Conservation (phyloP, 768 basidiomycete genomes). For the Collybia nuda region DNA sequence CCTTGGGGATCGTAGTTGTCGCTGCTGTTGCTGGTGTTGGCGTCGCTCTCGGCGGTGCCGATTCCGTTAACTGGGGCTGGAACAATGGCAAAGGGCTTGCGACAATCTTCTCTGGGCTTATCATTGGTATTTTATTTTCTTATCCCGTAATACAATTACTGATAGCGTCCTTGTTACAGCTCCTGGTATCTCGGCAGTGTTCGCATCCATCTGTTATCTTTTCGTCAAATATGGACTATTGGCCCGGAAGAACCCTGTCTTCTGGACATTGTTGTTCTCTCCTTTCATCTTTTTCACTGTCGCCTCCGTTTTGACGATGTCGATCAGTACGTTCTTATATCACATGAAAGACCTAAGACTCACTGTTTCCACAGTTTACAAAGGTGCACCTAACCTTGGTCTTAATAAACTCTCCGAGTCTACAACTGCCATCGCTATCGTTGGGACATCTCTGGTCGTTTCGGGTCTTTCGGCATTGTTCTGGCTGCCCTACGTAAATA, state of each 20-base stretch:
- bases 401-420: conserved; percentile 13
- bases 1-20: conserved; percentile 10
- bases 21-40: conserved; percentile 24
- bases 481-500: conserved; percentile 23
- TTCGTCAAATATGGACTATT: conserved; percentile 25
- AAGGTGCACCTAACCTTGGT: conserved; percentile 22
- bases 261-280: conserved; percentile 21
- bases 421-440: conserved; percentile 19
- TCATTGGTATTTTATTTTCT: conserved; percentile 14
- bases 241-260: conserved; percentile 17
- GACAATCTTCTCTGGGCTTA: conserved; percentile 24
- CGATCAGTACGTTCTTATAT: conserved; percentile 15
- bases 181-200: conserved; percentile 19
- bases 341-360: not conserved
- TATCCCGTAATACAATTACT: not conserved
- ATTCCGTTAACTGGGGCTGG: conserved; percentile 26
- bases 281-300: conserved; percentile 27
- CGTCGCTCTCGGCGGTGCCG: conserved; percentile 20
- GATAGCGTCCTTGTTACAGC: conserved; percentile 2
- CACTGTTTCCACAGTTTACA: conserved; percentile 13
- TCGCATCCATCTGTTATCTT: conserved; percentile 18
- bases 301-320: conserved; percentile 22
- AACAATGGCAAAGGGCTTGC: conserved; percentile 24
- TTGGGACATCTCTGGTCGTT: conserved; percentile 19
- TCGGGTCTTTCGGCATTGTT: conserved; percentile 20